Evolutionary conservation across 1,139 yeast genomes (phyloP), one percentile per base, ranked within the genome.

Genomic region (Yamadazyma atlantica): DNA sequence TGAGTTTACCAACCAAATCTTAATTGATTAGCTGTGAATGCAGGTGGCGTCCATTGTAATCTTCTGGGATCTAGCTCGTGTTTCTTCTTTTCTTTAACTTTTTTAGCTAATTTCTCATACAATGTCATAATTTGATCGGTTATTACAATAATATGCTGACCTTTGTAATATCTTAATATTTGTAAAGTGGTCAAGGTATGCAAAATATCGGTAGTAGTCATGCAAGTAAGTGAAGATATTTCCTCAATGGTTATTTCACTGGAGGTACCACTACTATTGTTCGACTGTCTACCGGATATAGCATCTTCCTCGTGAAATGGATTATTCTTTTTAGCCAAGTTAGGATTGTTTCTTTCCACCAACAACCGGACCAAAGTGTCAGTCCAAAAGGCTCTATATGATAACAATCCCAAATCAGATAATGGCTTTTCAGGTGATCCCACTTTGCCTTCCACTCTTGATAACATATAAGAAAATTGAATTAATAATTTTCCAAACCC

Each of bases 381-480:
- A 0, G 97, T 82, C 99, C 99, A 92, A 57, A 77, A 94, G 0
- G 97, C 97, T 58, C 98, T 80, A 57, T 94, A 92, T 3, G 96
- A 86, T 34, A 92, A 72, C 25, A 92, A 69, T 24, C 99, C 99
- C 55, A 92, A 73, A 72, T 92, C 97, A 0, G 97, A 88, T 23
- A 92, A 69, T 2, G 99, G 99, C 54, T 94, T 94, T 62, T 92
- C 99, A 0, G 98, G 99, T 0, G 97, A 88, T 0, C 99, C 99
- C 2, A 82, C 79, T 58, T 90, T 92, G 41, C 83, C 83, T 55
- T 94, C 98, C 41, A 81, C 84, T 53, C 82, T 80, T 2, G 97
- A 85, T 33, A 92, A 69, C 68, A 87, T 90, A 56, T 92, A 92
- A 4, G 96, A 87, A 58, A 94, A 92, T 53, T 92, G 96, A 50